Conservation (phyloP, 306 rosid genomes). For the Alnus glutinosa region DNA sequence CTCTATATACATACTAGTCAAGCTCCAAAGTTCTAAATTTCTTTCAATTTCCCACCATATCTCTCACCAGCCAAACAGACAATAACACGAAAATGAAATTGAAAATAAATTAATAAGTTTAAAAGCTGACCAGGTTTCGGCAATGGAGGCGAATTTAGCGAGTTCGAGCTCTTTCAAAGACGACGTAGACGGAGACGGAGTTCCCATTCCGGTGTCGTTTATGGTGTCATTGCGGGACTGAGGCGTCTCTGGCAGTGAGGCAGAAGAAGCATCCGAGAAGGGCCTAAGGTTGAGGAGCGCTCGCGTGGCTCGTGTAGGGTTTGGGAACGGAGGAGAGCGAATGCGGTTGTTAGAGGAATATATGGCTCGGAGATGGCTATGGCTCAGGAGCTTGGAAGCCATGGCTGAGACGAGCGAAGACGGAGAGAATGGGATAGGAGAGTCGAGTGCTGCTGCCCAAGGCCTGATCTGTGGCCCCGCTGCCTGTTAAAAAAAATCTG, state of each 20-base stretch:
- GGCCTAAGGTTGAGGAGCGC: conserved; percentile 27
- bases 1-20: no score
- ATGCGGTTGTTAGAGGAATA: conserved; percentile 10
- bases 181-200: conserved; percentile 38
- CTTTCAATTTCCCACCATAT: not conserved
- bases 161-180: conserved; percentile 68
- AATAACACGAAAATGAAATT: not conserved
- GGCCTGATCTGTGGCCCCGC: no score
- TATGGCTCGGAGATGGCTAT: conserved; percentile 38
- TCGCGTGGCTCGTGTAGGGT: not conserved
- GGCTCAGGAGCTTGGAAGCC: conserved; percentile 42
- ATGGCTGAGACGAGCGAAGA: conserved; percentile 5
- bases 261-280: conserved; percentile 42
- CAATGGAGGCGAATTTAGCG: conserved; percentile 69
- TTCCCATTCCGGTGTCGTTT: conserved; percentile 1
- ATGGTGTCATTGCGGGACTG: not conserved
- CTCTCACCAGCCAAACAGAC: not conserved
- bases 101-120: not conserved
- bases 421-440: not conserved
- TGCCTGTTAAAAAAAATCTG: no score
- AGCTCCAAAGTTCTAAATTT: not conserved
- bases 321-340: not conserved
- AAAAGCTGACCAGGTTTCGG: conserved; percentile 67
- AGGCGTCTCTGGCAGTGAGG: conserved; percentile 33
- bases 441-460: no score